These are phyloP conservation scores for Drechslerella stenobrocha DNA, from an alignment of 2,329 filamentous ascomycete species.

Conservation along the genomic window DNA sequence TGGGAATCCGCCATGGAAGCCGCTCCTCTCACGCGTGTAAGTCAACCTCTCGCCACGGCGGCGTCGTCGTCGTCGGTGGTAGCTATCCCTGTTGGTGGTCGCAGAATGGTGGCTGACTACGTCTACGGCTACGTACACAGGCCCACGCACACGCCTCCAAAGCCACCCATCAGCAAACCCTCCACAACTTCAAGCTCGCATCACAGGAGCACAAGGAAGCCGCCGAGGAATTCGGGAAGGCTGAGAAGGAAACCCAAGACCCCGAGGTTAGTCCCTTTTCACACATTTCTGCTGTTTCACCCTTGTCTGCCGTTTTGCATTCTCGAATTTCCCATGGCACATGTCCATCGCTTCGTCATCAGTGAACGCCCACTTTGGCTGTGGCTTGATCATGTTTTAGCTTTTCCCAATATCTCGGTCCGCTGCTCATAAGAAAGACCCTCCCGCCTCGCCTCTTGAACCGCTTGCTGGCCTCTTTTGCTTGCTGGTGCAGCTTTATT, in stretches of 20 bases:
- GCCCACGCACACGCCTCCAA: constrained; percentile 49
- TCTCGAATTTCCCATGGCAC: constrained; percentile 1
- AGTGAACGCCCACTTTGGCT: constrained; percentile 21
- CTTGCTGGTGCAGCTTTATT: constrained; percentile 9
- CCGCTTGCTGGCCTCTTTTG: constrained; percentile 13
- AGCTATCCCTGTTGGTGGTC: neutral
- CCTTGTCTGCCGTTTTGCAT: constrained; percentile 1
- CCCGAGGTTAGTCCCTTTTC: constrained; percentile 45
- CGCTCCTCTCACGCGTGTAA: constrained; percentile 48
- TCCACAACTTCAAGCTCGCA: constrained; percentile 48
- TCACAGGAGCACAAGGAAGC: constrained; percentile 48
- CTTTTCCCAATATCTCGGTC: constrained; percentile 42
- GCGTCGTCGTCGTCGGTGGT: constrained; percentile 5
- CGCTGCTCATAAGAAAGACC: constrained; percentile 40
- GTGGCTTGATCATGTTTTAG: constrained; percentile 42
- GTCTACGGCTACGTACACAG: neutral
- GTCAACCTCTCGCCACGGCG: constrained; percentile 19
- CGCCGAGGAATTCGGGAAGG: constrained; percentile 48
- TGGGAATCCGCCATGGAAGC: constrained; percentile 43
- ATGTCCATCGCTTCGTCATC: neutral
- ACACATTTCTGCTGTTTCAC: constrained; percentile 3
- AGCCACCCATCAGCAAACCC: constrained; percentile 45
- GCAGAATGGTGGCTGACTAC: neutral
- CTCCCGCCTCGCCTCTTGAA: constrained; percentile 31
- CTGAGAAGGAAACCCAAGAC: constrained; percentile 44